phyloP scores from a whole-genome alignment of 1,284 basidiomycete species.

The Puccinia triticina region DNA sequence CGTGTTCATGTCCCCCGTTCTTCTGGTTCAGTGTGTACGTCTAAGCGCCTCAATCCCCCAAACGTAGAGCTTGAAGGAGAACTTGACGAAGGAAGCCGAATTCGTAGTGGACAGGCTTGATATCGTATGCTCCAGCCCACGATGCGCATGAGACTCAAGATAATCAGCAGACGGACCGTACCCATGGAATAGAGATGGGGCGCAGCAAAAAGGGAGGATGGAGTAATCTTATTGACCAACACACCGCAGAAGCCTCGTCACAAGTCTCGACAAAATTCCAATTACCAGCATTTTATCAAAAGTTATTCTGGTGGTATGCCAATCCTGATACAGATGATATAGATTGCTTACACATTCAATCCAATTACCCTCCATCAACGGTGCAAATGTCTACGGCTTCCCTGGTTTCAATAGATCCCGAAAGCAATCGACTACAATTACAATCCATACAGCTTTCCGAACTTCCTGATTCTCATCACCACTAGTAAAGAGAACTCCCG shows the following conservation, averaged over 20 bases:
- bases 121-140: not conserved
- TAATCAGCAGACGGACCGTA: not conserved
- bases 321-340: not conserved
- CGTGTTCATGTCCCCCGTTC: not conserved
- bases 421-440: not conserved
- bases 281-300: conserved; percentile 6
- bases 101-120: conserved; percentile 5
- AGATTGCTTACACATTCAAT: conserved; percentile 1
- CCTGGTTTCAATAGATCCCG: not conserved
- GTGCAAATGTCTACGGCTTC: conserved; percentile 2
- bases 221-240: not conserved
- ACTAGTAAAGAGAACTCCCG: not conserved
- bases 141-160: not conserved
- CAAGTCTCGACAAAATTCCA: not conserved
- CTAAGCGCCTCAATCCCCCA: not conserved
- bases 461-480: not conserved
- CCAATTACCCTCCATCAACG: not conserved
- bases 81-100: not conserved
- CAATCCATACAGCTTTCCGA: conserved; percentile 1
- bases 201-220: not conserved
- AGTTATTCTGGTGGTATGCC: conserved; percentile 12
- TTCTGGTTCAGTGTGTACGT: not conserved
- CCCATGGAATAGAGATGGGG: not conserved
- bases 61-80: not conserved
- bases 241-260: not conserved